phyloP scores from a whole-genome alignment of 2,329 filamentous ascomycete genomes.

The Didymella exigua region DNA sequence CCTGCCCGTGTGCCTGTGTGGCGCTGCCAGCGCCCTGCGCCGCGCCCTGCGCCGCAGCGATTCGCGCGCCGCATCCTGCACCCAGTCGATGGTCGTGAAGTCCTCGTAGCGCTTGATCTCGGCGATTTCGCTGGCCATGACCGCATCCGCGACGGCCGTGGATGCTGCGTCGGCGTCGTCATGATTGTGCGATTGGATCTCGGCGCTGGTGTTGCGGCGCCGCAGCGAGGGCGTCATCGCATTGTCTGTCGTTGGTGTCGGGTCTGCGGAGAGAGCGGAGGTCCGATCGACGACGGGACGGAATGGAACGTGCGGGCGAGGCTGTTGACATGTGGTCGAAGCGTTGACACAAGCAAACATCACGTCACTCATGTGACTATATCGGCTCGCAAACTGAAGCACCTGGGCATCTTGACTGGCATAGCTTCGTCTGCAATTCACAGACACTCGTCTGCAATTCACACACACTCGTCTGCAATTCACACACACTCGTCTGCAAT shows the following conservation, averaged over 20 bases:
- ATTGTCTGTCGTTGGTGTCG: constrained; percentile 2
- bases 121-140: constrained; percentile 91
- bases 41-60: constrained; percentile 79
- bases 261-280: background rate
- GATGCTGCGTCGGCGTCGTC: constrained; percentile 61
- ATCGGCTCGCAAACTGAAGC: too few species aligned
- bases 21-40: constrained; percentile 69
- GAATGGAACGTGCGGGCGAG: background rate
- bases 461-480: too few species aligned
- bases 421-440: too few species aligned
- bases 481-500: too few species aligned
- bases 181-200: constrained; percentile 71
- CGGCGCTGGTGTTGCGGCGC: constrained; percentile 65
- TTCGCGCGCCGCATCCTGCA: constrained; percentile 93
- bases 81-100: constrained; percentile 99
- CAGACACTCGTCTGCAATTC: too few species aligned
- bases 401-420: too few species aligned
- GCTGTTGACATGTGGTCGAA: background rate
- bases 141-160: constrained; percentile 64
- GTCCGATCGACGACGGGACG: background rate
- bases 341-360: too few species aligned
- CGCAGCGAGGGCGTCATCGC: constrained; percentile 52
- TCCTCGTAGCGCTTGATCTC: constrained; percentile 99
- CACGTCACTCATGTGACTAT: too few species aligned
- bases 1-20: background rate